phyloP scores from a whole-genome alignment of 352 stramenopile species.

The Albugo laibachii region DNA sequence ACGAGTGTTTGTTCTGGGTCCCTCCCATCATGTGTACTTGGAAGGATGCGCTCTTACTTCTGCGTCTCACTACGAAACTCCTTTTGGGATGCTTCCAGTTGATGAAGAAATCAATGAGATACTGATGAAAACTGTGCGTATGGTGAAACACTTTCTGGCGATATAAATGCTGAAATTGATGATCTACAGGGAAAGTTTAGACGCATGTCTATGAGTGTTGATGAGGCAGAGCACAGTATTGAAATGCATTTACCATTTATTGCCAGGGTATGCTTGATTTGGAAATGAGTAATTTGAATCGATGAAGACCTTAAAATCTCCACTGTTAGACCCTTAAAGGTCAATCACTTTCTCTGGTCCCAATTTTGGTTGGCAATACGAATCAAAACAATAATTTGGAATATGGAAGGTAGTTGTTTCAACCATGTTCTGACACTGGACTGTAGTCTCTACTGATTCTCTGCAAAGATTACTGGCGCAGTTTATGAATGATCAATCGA shows the following conservation, averaged over 20 bases:
- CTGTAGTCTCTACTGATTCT: not conserved
- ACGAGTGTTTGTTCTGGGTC: constrained; percentile 85
- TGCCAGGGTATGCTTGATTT: constrained; percentile 39
- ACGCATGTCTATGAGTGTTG: constrained; percentile 65
- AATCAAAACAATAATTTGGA: constrained; percentile 56
- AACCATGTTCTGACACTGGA: not conserved
- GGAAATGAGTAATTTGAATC: not conserved
- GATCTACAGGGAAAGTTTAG: constrained; percentile 35
- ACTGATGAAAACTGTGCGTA: constrained; percentile 57
- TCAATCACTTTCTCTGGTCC: constrained; percentile 76
- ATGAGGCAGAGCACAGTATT: constrained; percentile 93
- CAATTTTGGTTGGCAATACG: constrained; percentile 93
- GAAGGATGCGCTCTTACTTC: constrained; percentile 65
- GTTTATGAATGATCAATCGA: constrained; percentile 81
- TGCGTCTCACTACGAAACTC: constrained; percentile 82
- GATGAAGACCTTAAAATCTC: not conserved
- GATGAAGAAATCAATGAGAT: constrained; percentile 80
- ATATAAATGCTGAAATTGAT: not conserved
- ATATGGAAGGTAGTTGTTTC: constrained; percentile 58
- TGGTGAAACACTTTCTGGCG: not conserved
- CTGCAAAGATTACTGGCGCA: constrained; percentile 27
- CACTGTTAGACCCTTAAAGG: constrained; percentile 31
- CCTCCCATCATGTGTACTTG: constrained; percentile 93
- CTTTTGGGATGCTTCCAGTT: constrained; percentile 85
- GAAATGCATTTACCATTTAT: constrained; percentile 96